These are phyloP conservation scores for Silybum marianum DNA, from an alignment of 129 eudicot species.

Conservation along the genomic window DNA sequence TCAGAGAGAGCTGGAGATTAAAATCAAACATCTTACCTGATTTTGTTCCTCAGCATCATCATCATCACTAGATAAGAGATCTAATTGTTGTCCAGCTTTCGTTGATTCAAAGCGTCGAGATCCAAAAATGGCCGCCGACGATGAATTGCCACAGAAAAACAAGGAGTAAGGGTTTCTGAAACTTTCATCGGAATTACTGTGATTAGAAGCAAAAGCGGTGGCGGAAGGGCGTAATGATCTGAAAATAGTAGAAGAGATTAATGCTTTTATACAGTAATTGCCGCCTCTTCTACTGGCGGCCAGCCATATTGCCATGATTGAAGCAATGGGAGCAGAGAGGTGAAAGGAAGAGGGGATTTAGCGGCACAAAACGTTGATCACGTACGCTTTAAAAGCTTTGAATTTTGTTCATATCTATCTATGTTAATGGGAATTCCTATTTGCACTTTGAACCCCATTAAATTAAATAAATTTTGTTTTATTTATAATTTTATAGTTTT, in stretches of 20 bases:
- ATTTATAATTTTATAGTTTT: too few relatives aligned
- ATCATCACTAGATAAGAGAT: constrained; percentile 30
- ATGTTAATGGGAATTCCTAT: background rate
- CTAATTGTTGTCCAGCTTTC: constrained; percentile 37
- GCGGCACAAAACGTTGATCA: background rate
- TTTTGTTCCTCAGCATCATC: constrained; percentile 36
- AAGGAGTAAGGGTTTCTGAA: background rate
- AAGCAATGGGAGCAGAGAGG: background rate
- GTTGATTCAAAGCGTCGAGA: constrained; percentile 44
- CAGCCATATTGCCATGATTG: constrained; percentile 23
- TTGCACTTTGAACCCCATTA: too few relatives aligned
- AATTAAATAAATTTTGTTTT: too few relatives aligned
- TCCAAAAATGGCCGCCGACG: constrained; percentile 1
- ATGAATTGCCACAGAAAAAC: background rate
- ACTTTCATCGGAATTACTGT: background rate
- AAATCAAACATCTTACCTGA: constrained; percentile 27
- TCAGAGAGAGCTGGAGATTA: background rate
- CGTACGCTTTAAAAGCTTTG: background rate
- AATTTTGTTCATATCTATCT: background rate
- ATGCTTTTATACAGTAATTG: background rate
- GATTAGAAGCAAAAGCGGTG: background rate
- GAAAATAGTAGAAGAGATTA: background rate
- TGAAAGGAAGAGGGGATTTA: background rate
- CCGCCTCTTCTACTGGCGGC: constrained; percentile 17
- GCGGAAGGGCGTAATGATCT: background rate